A percentile compares a stretch with the other conserved stretches of the same genome.
phyloP scores from a whole-genome alignment of 2,329 filamentous ascomycete genomes.

The Arthroderma uncinatum region DNA sequence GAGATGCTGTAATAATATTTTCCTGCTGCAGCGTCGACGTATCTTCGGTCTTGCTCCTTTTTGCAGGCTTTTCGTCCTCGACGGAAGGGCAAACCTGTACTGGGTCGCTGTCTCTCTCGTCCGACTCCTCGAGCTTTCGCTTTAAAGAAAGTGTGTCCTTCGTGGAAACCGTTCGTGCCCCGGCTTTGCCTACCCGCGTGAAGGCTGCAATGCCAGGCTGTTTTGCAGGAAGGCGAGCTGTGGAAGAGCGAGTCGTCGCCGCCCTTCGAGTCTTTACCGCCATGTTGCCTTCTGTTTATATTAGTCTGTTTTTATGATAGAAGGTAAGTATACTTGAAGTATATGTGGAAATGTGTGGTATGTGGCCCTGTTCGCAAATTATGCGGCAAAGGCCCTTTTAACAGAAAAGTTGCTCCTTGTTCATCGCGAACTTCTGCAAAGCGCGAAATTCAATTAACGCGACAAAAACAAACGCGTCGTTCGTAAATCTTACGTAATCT shows the following conservation, averaged over 20 bases:
- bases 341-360: background rate
- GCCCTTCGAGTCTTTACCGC: conserved; percentile 4
- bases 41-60: background rate
- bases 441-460: conserved; percentile 1
- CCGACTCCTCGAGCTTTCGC: conserved; percentile 24
- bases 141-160: conserved; percentile 30
- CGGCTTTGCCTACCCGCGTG: conserved; percentile 35
- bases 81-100: background rate
- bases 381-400: background rate
- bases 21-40: background rate
- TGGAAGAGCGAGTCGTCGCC: conserved; percentile 5
- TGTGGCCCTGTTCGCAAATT: background rate
- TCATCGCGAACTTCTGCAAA: background rate
- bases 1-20: background rate
- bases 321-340: background rate
- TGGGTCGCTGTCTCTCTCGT: background rate
- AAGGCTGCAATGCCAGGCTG: conserved; percentile 37
- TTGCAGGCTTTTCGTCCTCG: background rate
- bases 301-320: background rate
- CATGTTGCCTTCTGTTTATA: conserved; percentile 4
- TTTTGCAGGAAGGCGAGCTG: conserved; percentile 23
- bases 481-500: background rate
- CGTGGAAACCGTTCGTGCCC: conserved; percentile 16
- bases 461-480: background rate
- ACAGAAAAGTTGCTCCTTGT: background rate